Conservation (phyloP, 2,329 filamentous ascomycete genomes). For the Ceratocystis cubensis region DNA sequence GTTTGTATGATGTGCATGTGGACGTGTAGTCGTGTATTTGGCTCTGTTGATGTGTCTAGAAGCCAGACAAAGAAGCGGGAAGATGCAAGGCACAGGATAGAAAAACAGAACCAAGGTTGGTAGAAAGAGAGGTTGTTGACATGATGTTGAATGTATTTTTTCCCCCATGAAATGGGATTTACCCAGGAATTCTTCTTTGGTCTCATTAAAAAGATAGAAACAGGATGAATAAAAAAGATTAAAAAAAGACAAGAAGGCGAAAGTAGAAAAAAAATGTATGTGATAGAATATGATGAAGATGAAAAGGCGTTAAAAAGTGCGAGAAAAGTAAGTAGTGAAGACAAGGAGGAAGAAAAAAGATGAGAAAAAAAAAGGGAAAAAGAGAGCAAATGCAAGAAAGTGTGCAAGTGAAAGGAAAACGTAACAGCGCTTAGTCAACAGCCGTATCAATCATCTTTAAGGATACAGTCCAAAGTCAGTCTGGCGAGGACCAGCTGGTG, state of each 20-base stretch:
- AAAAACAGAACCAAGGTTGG: too few species aligned
- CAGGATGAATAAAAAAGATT: conserved; percentile 1
- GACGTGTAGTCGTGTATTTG: background rate
- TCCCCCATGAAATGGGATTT: background rate
- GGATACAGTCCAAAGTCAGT: conserved; percentile 19
- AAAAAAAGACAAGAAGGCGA: conserved; percentile 4
- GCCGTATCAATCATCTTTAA: conserved; percentile 4
- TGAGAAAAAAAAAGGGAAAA: background rate
- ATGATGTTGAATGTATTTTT: conserved; percentile 1
- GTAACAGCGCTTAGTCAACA: background rate
- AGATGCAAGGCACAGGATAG: background rate
- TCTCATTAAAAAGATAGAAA: conserved; percentile 14
- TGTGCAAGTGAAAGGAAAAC: background rate
- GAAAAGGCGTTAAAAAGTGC: background rate
- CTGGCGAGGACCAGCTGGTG: background rate
- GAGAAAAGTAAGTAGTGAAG: background rate
- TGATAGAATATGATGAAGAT: conserved; percentile 9
- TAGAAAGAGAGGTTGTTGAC: background rate
- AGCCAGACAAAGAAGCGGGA: background rate
- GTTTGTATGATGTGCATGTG: background rate
- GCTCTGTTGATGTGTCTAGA: too few species aligned
- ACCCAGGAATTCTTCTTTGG: conserved; percentile 11
- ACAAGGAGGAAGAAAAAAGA: background rate
- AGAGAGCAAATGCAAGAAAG: background rate
- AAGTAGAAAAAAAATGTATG: background rate